Conservation (phyloP, 257 asterid species). For the Fraxinus cuspidata region DNA sequence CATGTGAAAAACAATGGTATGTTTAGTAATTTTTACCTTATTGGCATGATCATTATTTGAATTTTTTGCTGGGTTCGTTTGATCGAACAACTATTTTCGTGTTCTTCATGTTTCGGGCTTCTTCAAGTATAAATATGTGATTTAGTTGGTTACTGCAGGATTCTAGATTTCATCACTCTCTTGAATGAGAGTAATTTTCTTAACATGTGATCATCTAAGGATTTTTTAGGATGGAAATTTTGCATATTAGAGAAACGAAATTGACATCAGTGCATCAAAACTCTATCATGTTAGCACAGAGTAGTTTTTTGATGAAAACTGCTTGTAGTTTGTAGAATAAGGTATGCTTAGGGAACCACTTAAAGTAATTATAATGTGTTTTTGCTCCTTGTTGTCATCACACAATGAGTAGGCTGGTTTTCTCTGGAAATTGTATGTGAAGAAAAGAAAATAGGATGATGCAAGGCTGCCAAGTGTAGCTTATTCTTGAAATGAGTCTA, state of each 20-base stretch:
- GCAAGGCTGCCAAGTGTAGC: background rate
- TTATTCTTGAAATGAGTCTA: background rate
- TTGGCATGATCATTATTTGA: background rate
- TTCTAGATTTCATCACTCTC: too few species aligned
- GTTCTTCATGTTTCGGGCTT: background rate
- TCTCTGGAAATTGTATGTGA: background rate
- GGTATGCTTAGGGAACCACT: background rate
- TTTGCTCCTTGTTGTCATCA: background rate
- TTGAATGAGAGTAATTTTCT: background rate
- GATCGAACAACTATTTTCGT: too few species aligned
- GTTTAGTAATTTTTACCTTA: background rate
- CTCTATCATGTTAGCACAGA: background rate
- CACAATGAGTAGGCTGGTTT: background rate
- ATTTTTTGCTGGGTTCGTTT: background rate
- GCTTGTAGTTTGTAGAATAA: background rate
- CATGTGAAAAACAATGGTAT: slow-evolving; percentile 18
- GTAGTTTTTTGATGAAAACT: background rate
- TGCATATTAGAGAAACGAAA: background rate
- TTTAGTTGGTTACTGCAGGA: background rate
- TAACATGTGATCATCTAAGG: background rate
- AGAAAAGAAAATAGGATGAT: background rate
- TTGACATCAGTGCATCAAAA: background rate
- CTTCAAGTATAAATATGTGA: background rate
- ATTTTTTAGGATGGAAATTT: background rate
- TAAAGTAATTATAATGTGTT: background rate